Evolutionary conservation across 257 asterid genomes (phyloP).

Genomic region (Fraxinus americana): DNA sequence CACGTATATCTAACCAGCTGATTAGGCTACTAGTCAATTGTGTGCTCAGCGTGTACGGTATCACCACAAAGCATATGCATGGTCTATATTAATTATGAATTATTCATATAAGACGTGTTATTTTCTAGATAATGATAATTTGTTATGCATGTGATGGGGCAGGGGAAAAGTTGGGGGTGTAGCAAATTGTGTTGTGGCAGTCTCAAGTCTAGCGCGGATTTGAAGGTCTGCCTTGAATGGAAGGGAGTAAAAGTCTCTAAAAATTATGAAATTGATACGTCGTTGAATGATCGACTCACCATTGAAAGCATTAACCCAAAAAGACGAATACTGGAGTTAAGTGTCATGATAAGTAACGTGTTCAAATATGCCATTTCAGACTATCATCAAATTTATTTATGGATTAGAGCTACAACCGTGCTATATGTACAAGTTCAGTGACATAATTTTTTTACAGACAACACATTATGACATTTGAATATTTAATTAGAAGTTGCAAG

Average conservation of each 20-base stretch:
- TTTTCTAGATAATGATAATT: too few species aligned
- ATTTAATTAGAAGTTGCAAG: too few species aligned
- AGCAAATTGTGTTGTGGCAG: neutral
- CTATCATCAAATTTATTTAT: too few species aligned
- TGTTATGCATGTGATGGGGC: too few species aligned
- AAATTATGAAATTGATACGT: too few species aligned
- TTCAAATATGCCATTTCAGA: neutral
- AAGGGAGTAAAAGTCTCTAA: neutral
- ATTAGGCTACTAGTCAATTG: slow-evolving; percentile 23
- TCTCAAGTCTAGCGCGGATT: neutral
- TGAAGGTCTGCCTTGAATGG: neutral
- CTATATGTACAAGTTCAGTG: too few species aligned
- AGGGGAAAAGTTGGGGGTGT: neutral
- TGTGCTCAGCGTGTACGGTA: slow-evolving; percentile 33
- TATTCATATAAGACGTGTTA: too few species aligned
- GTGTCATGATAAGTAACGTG: neutral
- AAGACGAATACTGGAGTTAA: too few species aligned
- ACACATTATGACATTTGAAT: too few species aligned
- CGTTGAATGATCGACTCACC: too few species aligned
- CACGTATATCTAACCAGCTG: slow-evolving; percentile 22
- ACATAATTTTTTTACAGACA: too few species aligned
- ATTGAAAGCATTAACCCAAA: neutral
- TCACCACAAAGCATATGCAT: neutral
- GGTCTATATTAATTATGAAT: neutral
- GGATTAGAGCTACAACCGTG: too few species aligned